Evolutionary conservation across 140 eudicot genomes (phyloP).

Genomic region (Oenanthe javanica): DNA sequence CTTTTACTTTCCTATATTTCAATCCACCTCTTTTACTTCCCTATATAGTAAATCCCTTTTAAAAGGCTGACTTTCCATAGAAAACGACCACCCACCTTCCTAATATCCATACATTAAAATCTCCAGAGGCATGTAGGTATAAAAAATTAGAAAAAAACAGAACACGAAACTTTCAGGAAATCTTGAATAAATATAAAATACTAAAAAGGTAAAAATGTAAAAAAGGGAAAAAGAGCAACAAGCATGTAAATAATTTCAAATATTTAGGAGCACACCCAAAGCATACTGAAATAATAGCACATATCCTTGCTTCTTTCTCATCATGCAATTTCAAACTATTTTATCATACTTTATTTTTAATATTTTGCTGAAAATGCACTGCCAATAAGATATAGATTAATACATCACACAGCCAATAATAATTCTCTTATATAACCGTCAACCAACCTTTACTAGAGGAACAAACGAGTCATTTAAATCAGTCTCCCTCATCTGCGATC

Average conservation of each 20-base stretch:
- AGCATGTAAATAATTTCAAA: neutral
- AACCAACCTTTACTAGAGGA: conserved; percentile 85
- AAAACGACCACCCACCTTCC: neutral
- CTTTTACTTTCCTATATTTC: no score
- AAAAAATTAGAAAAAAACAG: neutral
- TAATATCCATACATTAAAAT: neutral
- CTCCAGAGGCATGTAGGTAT: neutral
- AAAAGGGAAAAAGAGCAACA: neutral
- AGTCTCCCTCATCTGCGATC: conserved; percentile 87
- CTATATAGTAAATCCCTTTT: neutral
- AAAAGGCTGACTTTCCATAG: neutral
- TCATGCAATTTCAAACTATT: neutral
- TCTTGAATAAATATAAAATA: neutral
- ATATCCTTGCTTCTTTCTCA: neutral
- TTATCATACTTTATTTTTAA: neutral
- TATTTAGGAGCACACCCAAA: neutral
- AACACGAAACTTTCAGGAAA: neutral
- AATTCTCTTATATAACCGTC: neutral
- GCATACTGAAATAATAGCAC: neutral
- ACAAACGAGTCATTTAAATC: conserved; percentile 79
- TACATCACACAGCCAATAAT: neutral
- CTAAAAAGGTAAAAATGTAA: neutral
- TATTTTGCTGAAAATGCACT: neutral
- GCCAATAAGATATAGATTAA: neutral
- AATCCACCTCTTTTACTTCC: no score